phyloP scores from a whole-genome alignment of 163 green algal genomes.

The Chlamydomonas reinhardtii region DNA sequence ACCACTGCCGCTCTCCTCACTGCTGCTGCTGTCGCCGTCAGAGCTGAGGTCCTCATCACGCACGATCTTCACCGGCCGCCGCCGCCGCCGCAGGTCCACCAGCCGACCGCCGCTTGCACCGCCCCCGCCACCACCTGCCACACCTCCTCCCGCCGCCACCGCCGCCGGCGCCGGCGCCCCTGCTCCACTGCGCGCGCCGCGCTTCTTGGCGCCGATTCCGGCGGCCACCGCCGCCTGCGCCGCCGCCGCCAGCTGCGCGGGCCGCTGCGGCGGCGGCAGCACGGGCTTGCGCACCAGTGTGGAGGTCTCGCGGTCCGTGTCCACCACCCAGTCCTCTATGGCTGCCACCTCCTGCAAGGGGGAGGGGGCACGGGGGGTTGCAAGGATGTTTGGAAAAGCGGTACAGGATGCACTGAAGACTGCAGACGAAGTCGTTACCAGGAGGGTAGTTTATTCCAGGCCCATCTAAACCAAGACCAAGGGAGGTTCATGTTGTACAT shows the following conservation, averaged over 20 bases:
- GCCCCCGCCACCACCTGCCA: too few relatives aligned
- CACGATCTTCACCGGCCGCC: slow-evolving; percentile 1
- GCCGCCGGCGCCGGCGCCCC: background rate
- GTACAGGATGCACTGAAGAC: too few relatives aligned
- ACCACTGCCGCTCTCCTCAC: background rate
- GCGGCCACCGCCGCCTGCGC: background rate
- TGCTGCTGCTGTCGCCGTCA: background rate
- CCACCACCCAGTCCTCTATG: slow-evolving; percentile 44
- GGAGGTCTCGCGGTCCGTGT: slow-evolving; percentile 33
- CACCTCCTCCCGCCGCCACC: background rate
- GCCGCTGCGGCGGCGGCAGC: slow-evolving; percentile 12
- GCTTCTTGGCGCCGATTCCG: background rate
- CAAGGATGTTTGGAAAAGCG: too few relatives aligned
- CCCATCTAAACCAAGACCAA: too few relatives aligned
- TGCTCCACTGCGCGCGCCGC: too few relatives aligned
- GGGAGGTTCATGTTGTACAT: too few relatives aligned
- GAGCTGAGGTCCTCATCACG: background rate
- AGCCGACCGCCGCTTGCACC: too few relatives aligned
- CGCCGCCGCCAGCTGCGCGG: background rate
- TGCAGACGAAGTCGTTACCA: too few relatives aligned
- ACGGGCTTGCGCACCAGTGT: slow-evolving; percentile 34
- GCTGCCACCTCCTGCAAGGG: slow-evolving; percentile 25
- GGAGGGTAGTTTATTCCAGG: too few relatives aligned
- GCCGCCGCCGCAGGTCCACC: background rate
- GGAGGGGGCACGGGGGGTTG: too few relatives aligned